A percentile compares a stretch with the other conserved stretches of the same genome.
Evolutionary conservation across 345 rosid genomes (phyloP).

Genomic region (Populus ilicifolia): DNA sequence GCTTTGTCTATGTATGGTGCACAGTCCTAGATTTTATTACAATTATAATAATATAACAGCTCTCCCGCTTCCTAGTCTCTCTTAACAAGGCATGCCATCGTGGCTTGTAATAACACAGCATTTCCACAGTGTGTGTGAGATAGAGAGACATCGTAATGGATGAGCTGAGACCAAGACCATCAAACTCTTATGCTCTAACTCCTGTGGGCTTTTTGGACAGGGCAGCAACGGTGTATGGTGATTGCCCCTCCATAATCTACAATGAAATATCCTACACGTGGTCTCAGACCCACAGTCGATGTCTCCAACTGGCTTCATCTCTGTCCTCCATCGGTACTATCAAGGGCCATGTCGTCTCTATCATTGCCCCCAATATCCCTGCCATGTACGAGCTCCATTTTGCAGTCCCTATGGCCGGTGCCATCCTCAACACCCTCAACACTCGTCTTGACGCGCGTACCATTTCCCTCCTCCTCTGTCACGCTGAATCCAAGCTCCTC

Average conservation of each 20-base stretch:
- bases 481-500: conserved; percentile 59
- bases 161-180: conserved; percentile 33
- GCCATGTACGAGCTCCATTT: conserved; percentile 92
- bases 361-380: conserved; percentile 63
- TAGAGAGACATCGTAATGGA: conserved; percentile 8
- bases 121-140: not conserved
- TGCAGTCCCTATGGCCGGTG: conserved; percentile 77
- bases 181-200: conserved; percentile 55
- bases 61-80: no score
- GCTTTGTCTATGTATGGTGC: no score
- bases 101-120: no score
- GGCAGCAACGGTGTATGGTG: conserved; percentile 77
- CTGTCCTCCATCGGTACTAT: conserved; percentile 48
- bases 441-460: conserved; percentile 79
- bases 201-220: conserved; percentile 45
- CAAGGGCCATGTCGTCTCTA: conserved; percentile 57
- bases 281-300: conserved; percentile 70
- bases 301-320: conserved; percentile 71
- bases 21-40: no score
- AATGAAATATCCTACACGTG: conserved; percentile 51
- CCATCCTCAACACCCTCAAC: conserved; percentile 74
- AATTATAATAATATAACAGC: no score
- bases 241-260: conserved; percentile 57
- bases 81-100: no score
- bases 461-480: conserved; percentile 60